Percentiles rank a stretch among this genome's conserved stretches.
Conservation (phyloP, 2,329 filamentous ascomycete species). For the Penicillium sp. region DNA sequence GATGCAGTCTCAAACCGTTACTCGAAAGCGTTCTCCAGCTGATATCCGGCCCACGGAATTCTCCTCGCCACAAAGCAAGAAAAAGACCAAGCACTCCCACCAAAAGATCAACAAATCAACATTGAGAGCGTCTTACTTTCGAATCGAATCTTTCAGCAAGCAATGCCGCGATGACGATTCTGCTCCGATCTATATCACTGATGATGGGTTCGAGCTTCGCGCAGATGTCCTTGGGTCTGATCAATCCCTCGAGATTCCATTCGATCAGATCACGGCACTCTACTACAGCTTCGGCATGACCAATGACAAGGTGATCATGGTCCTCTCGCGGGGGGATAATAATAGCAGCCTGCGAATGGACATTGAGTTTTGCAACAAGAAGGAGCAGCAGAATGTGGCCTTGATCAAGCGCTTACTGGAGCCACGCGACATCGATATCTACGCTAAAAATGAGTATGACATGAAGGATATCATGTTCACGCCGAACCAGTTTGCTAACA, state of each 20-base stretch:
- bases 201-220: conserved; percentile 12
- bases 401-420: conserved; percentile 20
- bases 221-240: background rate
- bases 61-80: conserved; percentile 12
- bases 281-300: background rate
- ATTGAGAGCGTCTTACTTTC: conserved; percentile 26
- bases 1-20: background rate
- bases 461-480: background rate
- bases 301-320: background rate
- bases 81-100: conserved; percentile 13
- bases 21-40: conserved; percentile 29
- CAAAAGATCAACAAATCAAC: background rate
- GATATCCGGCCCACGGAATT: conserved; percentile 38
- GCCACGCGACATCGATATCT: conserved; percentile 11
- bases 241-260: background rate
- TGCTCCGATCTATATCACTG: conserved; percentile 17
- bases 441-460: conserved; percentile 29
- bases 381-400: conserved; percentile 18
- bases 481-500: conserved; percentile 8
- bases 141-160: conserved; percentile 21
- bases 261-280: background rate
- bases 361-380: conserved; percentile 29
- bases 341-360: conserved; percentile 22
- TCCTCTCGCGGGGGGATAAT: background rate
- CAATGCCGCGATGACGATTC: conserved; percentile 2